Conservation (phyloP, 768 basidiomycete genomes). For the Suillus weaverae region DNA sequence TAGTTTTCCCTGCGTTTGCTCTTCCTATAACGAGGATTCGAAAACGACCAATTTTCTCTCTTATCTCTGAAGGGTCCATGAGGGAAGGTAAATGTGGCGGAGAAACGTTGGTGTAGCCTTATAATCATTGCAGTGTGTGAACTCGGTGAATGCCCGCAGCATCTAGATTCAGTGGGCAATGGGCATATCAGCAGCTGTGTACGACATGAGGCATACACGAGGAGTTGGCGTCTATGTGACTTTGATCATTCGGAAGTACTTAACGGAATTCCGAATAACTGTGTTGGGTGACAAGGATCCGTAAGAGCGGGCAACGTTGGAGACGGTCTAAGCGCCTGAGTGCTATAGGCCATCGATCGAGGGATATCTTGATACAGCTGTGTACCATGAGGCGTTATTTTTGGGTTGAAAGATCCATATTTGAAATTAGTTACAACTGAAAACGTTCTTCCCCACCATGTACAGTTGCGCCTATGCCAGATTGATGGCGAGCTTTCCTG, state of each 20-base stretch:
- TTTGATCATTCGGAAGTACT: background rate
- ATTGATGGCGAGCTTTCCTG: too few relatives aligned
- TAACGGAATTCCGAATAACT: background rate
- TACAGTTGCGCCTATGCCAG: too few relatives aligned
- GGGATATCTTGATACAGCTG: too few relatives aligned
- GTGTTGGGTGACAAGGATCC: background rate
- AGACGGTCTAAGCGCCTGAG: too few relatives aligned
- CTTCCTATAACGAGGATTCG: slow-evolving; percentile 43
- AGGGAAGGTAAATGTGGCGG: background rate
- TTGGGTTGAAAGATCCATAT: too few relatives aligned
- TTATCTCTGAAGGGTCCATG: slow-evolving; percentile 6
- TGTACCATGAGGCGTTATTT: too few relatives aligned
- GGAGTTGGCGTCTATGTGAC: background rate
- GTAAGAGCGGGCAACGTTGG: background rate
- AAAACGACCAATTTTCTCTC: slow-evolving; percentile 22
- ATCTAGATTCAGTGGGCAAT: background rate
- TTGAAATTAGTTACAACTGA: too few relatives aligned
- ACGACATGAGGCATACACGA: background rate
- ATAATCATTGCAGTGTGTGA: background rate
- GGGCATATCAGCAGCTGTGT: background rate
- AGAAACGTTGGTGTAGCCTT: background rate
- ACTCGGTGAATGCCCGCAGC: background rate
- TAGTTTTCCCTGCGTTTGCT: slow-evolving; percentile 43
- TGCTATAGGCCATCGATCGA: too few relatives aligned
- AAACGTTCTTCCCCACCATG: too few relatives aligned